Evolutionary conservation across 306 rosid species (phyloP).

Genomic region (Vicia sativa): DNA sequence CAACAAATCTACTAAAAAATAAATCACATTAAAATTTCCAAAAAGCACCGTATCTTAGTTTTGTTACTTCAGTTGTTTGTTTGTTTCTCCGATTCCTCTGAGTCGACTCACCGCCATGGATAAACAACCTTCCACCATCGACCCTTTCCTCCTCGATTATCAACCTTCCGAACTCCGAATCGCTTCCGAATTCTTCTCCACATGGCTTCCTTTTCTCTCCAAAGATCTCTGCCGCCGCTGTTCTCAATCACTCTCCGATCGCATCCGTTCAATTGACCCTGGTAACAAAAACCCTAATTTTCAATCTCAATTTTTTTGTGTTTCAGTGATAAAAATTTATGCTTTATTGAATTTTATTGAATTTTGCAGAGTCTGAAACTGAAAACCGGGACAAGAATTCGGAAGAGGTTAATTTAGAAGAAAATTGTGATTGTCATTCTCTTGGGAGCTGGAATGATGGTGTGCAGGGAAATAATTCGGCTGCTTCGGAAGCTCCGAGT

Average conservation of each 20-base stretch:
- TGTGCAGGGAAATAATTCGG: constrained; percentile 44
- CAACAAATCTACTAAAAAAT: background rate
- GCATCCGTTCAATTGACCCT: constrained; percentile 69
- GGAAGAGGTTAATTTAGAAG: constrained; percentile 41
- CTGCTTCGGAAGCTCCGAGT: constrained; percentile 9
- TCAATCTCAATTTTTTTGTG: background rate
- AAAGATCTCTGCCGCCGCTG: constrained; percentile 77
- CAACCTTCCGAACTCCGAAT: constrained; percentile 77
- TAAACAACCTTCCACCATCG: constrained; percentile 36
- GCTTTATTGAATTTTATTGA: background rate
- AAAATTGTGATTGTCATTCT: constrained; percentile 56
- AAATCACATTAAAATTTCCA: background rate
- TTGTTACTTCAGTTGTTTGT: background rate
- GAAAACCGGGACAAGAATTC: background rate
- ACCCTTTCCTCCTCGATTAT: constrained; percentile 64
- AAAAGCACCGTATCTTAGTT: constrained; percentile 22
- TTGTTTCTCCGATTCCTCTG: constrained; percentile 14
- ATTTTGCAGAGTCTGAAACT: constrained; percentile 16
- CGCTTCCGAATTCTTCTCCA: constrained; percentile 82
- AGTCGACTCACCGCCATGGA: constrained; percentile 50
- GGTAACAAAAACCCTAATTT: constrained; percentile 46
- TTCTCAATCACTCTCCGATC: constrained; percentile 62
- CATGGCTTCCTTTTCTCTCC: constrained; percentile 92
- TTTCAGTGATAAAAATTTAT: background rate
- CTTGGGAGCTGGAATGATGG: constrained; percentile 38